Conservation (phyloP, 169 alveolate genomes). For the Plasmodium adleri region DNA sequence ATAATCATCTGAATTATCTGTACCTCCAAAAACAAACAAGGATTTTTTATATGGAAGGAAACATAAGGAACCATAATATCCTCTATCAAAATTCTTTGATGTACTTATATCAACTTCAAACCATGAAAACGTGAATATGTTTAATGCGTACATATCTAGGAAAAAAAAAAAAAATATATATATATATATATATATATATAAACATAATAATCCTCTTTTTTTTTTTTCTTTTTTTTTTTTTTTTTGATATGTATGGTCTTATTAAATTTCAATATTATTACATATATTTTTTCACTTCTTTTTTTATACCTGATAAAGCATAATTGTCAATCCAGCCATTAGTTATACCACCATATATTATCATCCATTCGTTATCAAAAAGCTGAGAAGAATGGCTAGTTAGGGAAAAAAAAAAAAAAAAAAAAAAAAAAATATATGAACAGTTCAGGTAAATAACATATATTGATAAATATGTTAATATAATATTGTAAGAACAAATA, state of each 20-base stretch:
- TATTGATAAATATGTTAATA: no score
- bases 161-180: constrained; percentile 1
- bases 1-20: constrained; percentile 28
- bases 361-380: constrained; percentile 76
- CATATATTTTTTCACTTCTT: neutral
- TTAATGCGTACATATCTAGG: constrained; percentile 71
- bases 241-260: no score
- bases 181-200: neutral
- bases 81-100: constrained; percentile 58
- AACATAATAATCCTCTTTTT: no score
- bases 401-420: constrained; percentile 7
- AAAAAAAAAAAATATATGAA: constrained; percentile 19
- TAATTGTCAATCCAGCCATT: constrained; percentile 76
- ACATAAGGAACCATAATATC: constrained; percentile 72
- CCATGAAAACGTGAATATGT: constrained; percentile 68
- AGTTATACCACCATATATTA: constrained; percentile 73
- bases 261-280: neutral
- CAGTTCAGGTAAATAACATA: constrained; percentile 13
- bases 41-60: constrained; percentile 70
- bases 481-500: no score
- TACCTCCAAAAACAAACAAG: constrained; percentile 69
- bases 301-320: constrained; percentile 65
- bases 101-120: constrained; percentile 70
- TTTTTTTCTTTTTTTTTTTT: no score
- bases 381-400: constrained; percentile 64